Conservation (phyloP, 306 rosid genomes). For the Lupinus albus region DNA sequence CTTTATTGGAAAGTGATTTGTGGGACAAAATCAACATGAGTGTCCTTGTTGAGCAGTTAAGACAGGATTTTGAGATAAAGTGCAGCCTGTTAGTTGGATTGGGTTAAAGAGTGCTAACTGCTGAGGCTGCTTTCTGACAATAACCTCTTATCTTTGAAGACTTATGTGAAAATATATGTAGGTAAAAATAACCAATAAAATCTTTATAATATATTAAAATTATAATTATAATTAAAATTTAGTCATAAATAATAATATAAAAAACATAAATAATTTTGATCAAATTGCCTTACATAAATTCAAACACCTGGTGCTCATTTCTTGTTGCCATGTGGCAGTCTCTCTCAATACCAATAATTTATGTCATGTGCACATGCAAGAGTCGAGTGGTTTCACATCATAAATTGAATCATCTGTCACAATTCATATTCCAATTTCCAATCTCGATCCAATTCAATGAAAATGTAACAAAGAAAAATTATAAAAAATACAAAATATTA, state of each 20-base stretch:
- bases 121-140: slow-evolving; percentile 52
- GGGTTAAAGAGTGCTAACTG: slow-evolving; percentile 9
- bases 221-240: no score
- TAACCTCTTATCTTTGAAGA: no score
- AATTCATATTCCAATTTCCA: no score
- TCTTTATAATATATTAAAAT: no score
- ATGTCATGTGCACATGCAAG: slow-evolving; percentile 54
- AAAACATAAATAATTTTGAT: no score
- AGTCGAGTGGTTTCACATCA: slow-evolving; percentile 51
- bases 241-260: no score
- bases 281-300: background rate
- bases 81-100: slow-evolving; percentile 48
- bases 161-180: no score
- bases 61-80: slow-evolving; percentile 45
- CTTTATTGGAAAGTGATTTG: slow-evolving; percentile 38
- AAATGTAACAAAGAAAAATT: no score
- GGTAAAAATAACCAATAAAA: no score
- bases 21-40: slow-evolving; percentile 50
- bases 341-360: slow-evolving; percentile 43
- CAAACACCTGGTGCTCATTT: slow-evolving; percentile 41
- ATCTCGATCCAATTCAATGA: no score
- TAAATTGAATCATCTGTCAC: no score
- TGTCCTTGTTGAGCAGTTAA: slow-evolving; percentile 59
- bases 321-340: slow-evolving; percentile 43
- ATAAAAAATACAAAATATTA: no score